Percentiles rank a stretch among this genome's conserved stretches.
These are phyloP conservation scores for Hypoxylon lienhwacheense DNA, from an alignment of 495 filamentous ascomycete species.

Conservation along the genomic window DNA sequence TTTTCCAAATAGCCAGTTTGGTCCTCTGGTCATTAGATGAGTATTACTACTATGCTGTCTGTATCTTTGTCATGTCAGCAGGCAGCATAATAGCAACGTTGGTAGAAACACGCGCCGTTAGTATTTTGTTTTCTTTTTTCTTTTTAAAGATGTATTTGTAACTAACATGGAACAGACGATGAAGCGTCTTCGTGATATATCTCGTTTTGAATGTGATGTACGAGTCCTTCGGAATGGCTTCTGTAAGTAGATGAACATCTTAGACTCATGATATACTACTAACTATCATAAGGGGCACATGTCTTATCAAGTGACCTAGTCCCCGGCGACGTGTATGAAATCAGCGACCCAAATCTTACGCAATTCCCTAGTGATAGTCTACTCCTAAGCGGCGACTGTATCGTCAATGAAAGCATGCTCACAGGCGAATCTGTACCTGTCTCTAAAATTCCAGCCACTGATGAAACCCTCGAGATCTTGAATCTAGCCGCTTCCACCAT, in stretches of 20 bases:
- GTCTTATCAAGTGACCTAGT: constrained; percentile 86
- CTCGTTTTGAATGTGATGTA: constrained; percentile 91
- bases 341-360: constrained; percentile 92
- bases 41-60: constrained; percentile 96
- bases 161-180: constrained; percentile 65
- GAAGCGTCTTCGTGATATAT: constrained; percentile 87
- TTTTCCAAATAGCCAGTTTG: constrained; percentile 95
- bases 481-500: constrained; percentile 78
- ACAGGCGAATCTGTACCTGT: constrained; percentile 98
- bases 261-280: constrained; percentile 15
- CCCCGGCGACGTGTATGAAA: constrained; percentile 95
- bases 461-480: constrained; percentile 73
- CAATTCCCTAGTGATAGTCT: constrained; percentile 94
- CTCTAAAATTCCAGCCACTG: constrained; percentile 84
- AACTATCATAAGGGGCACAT: constrained; percentile 67
- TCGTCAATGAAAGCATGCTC: constrained; percentile 99
- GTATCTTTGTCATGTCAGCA: constrained; percentile 93
- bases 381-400: constrained; percentile 90
- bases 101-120: constrained; percentile 82
- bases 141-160: background rate
- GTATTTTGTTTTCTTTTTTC: constrained; percentile 32
- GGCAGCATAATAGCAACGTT: constrained; percentile 89
- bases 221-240: constrained; percentile 92
- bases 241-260: constrained; percentile 60
- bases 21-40: constrained; percentile 92